These are phyloP conservation scores for Henningerozyma blattae DNA, from an alignment of 805 yeast species.

Conservation along the genomic window DNA sequence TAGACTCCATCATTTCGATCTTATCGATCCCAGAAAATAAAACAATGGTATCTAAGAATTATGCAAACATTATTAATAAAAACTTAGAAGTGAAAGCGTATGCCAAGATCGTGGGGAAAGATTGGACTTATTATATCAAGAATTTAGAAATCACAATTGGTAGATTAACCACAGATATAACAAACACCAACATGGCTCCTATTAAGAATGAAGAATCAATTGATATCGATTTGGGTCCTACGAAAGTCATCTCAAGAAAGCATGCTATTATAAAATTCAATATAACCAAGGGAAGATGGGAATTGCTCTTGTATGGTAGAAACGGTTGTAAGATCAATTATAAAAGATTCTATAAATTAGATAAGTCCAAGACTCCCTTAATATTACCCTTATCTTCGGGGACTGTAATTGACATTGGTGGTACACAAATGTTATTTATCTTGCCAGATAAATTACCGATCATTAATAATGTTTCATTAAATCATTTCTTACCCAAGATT, in stretches of 20 bases:
- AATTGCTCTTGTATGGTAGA: constrained; percentile 69
- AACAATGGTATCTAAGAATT: constrained; percentile 62
- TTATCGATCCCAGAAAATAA: constrained; percentile 60
- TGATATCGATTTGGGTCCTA: constrained; percentile 89
- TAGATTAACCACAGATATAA: constrained; percentile 56
- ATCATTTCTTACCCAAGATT: constrained; percentile 22
- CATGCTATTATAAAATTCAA: constrained; percentile 83
- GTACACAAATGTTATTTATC: constrained; percentile 98
- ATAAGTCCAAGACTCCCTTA: constrained; percentile 12
- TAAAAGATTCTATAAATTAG: constrained; percentile 18
- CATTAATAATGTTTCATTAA: constrained; percentile 33
- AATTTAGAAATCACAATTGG: constrained; percentile 68
- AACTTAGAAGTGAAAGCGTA: constrained; percentile 86
- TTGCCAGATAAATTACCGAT: constrained; percentile 80
- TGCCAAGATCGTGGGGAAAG: constrained; percentile 86
- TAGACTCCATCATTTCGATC: constrained; percentile 62
- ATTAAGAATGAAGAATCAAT: constrained; percentile 1
- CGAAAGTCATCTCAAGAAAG: constrained; percentile 87
- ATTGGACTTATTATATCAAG: constrained; percentile 93
- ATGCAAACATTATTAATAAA: constrained; percentile 58
- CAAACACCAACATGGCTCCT: not conserved
- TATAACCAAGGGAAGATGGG: constrained; percentile 70
- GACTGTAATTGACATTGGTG: constrained; percentile 88
- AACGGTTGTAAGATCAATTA: constrained; percentile 91
- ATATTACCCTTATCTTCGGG: constrained; percentile 65